Base-by-base conservation (phyloP, 495 filamentous ascomycete genomes). In the Niebla homalea region DNA sequence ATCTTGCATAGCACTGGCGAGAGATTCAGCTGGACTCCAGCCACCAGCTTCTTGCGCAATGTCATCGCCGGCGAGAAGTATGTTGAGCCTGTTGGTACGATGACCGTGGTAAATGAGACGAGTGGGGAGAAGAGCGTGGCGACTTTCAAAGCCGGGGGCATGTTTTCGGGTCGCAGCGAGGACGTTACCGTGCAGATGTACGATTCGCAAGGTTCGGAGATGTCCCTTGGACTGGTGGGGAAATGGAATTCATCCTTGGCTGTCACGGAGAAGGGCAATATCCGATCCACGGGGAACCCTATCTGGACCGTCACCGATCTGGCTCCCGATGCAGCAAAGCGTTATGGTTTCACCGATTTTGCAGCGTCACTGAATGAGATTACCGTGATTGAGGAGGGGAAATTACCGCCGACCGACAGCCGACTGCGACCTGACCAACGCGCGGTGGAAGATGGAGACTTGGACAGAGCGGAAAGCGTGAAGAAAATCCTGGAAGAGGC, bases 31-130 rank as follows among this genome's bases (percentile, higher is more conserved):
- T 97, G 87, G 84, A 80, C 73, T 21, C 73, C 81, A 6, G 84
- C 89, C 12, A 95, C 87, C 10, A 84, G 81, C 48, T 97, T 94
- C 66, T 72, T 98, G 48, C 80, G 92, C 41, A 98, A 98, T 59
- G 87, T 98, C 52, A 92, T 98, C 55, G 89, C 92, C 48, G 92
- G 92, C 22, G 92, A 98, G 68, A 97, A 96, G 67, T 98, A 97
- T 61, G 83, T 96, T 26, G 92, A 98, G 67, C 92, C 92, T 1
- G 86, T 94, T 10, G 88, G 88, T 16, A 84, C 76, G 46, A 85
- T 97, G 79, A 76, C 79, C 16, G 77, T 98, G 21, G 64, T 72
- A 42, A 85, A 89, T 62, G 93, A 98, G 54, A 78, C 75, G 8
- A 84, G 80, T 0, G 87, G 92, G 6, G 77, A 81, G 53, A 86